Conservation (phyloP, 768 basidiomycete species). For the Tubosaeta sp. region DNA sequence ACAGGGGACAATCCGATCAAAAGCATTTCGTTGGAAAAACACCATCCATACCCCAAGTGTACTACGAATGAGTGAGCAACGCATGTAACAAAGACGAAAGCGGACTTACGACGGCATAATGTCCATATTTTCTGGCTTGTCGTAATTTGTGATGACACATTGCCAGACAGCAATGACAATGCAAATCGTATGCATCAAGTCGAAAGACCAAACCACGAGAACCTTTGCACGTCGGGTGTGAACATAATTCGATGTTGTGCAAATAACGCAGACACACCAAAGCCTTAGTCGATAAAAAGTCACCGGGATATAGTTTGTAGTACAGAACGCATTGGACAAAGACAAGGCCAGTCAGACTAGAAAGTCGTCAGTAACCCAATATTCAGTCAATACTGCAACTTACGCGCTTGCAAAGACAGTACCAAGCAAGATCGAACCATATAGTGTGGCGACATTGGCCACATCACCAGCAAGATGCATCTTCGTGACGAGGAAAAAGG, state of each 20-base stretch:
- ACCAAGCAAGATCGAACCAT: slow-evolving; percentile 30
- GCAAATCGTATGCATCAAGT: slow-evolving; percentile 27
- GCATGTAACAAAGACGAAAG: fast-evolving
- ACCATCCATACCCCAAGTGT: slow-evolving; percentile 24
- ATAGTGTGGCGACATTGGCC: slow-evolving; percentile 26
- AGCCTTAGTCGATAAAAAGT: slow-evolving; percentile 23
- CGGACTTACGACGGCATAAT: slow-evolving; percentile 27
- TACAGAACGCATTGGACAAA: slow-evolving; percentile 30
- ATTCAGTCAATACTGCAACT: too few relatives aligned
- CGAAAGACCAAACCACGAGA: slow-evolving; percentile 25
- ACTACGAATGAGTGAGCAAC: slow-evolving; percentile 6
- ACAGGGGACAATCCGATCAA: neutral
- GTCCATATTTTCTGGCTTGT: slow-evolving; percentile 25
- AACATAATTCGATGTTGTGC: neutral
- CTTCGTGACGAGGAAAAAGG: neutral
- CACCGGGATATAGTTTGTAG: slow-evolving; percentile 29
- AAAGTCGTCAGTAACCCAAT: slow-evolving; percentile 13
- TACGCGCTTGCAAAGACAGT: slow-evolving; percentile 30
- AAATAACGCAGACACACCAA: slow-evolving; percentile 14
- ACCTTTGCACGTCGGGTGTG: slow-evolving; percentile 13
- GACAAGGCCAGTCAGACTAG: slow-evolving; percentile 29
- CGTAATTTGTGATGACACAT: slow-evolving; percentile 23
- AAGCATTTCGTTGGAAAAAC: neutral
- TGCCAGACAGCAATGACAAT: slow-evolving; percentile 26
- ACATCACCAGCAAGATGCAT: slow-evolving; percentile 29